phyloP scores from a whole-genome alignment of 257 asterid genomes.

The Solanum verrucosum region DNA sequence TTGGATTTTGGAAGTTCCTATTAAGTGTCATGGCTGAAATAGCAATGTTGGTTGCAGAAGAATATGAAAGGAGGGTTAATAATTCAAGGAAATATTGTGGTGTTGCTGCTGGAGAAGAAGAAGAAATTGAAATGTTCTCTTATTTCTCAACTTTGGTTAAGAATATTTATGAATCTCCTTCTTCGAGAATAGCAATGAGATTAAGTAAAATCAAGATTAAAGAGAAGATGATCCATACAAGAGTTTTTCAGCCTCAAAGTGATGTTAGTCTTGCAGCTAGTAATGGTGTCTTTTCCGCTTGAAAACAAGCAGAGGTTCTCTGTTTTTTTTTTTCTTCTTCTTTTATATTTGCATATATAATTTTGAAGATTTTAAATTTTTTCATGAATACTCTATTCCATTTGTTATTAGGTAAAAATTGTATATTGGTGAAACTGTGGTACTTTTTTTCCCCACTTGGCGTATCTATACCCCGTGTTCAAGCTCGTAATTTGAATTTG shows the following conservation, averaged over 20 bases:
- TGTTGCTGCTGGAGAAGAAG: constrained; percentile 27
- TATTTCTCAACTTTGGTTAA: constrained; percentile 28
- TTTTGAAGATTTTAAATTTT: background rate
- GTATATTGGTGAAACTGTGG: background rate
- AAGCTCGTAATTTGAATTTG: background rate
- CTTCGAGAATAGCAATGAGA: background rate
- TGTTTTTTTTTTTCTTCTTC: background rate
- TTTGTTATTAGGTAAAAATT: background rate
- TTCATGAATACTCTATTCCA: background rate
- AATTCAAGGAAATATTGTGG: constrained; percentile 34
- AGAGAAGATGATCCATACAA: background rate
- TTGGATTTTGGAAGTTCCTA: background rate
- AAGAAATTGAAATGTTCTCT: constrained; percentile 25
- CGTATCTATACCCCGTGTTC: background rate
- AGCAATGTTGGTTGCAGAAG: constrained; percentile 75
- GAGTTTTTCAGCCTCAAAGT: background rate
- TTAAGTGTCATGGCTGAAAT: constrained; percentile 48
- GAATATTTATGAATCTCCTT: constrained; percentile 10
- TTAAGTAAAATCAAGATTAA: background rate
- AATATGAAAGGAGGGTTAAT: constrained; percentile 63
- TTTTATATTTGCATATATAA: background rate
- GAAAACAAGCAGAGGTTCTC: background rate
- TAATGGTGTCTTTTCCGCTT: background rate
- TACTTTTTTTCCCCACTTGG: no score
- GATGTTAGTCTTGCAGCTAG: background rate